A percentile compares a stretch with the other conserved stretches of the same genome.
Evolutionary conservation across 2,329 filamentous ascomycete species (phyloP).

Genomic region (Keithomyces neogunnii): DNA sequence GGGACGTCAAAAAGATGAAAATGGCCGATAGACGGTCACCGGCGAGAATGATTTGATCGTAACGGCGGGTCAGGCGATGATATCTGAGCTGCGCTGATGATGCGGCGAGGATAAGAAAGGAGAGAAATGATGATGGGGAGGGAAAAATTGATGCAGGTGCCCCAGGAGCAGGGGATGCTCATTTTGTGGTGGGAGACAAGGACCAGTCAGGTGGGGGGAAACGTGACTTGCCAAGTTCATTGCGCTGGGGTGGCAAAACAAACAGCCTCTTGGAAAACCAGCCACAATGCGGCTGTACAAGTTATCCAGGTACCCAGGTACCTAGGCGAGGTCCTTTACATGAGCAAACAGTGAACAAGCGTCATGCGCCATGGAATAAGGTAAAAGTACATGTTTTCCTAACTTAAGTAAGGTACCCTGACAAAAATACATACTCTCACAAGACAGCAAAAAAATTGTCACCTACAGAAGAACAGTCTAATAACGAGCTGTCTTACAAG

Average conservation of each 20-base stretch:
- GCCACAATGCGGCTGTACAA: not conserved
- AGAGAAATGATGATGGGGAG: not conserved
- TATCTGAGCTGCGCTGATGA: not conserved
- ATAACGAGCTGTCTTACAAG: too few species aligned
- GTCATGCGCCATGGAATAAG: too few species aligned
- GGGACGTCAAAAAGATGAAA: not conserved
- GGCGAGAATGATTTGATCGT: not conserved
- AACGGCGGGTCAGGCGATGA: not conserved
- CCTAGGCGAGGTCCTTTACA: too few species aligned
- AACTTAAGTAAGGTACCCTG: too few species aligned
- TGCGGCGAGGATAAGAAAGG: not conserved
- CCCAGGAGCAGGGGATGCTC: not conserved
- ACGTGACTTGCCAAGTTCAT: too few species aligned
- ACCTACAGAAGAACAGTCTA: too few species aligned
- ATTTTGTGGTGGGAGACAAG: not conserved
- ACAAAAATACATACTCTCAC: too few species aligned
- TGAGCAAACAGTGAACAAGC: too few species aligned
- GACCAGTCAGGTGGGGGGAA: not conserved
- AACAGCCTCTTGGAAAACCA: not conserved
- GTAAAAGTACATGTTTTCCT: too few species aligned
- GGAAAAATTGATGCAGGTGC: not conserved
- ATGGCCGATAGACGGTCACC: not conserved
- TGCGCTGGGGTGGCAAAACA: not conserved
- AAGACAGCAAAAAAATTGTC: too few species aligned
- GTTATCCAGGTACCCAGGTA: too few species aligned